Percentiles rank a stretch among this genome's conserved stretches.
Evolutionary conservation across 352 stramenopile species (phyloP).

Genomic region (Globisporangium apiculatum): DNA sequence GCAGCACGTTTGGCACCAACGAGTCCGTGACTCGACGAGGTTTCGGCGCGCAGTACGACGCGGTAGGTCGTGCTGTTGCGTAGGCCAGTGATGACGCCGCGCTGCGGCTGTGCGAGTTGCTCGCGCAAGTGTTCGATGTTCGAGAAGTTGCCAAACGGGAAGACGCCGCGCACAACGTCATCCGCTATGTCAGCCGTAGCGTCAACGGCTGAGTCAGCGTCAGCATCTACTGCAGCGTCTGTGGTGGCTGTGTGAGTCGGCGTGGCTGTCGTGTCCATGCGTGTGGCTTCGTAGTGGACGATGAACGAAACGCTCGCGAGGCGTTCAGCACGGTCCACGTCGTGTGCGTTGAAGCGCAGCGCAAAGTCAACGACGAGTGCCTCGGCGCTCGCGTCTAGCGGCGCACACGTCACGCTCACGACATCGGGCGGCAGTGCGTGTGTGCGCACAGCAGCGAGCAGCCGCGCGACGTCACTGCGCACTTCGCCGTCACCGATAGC

Average conservation of each 20-base stretch:
- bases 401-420: slow-evolving; percentile 1
- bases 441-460: slow-evolving; percentile 29
- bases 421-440: slow-evolving; percentile 50
- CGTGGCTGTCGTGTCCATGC: slow-evolving; percentile 1
- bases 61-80: slow-evolving; percentile 36
- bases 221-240: no score
- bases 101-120: slow-evolving; percentile 19
- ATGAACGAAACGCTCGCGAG: slow-evolving; percentile 39
- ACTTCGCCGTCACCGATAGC: slow-evolving; percentile 41
- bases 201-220: not conserved
- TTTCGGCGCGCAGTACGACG: slow-evolving; percentile 44
- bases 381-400: slow-evolving; percentile 27
- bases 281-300: slow-evolving; percentile 43
- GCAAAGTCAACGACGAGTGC: slow-evolving; percentile 33
- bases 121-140: slow-evolving; percentile 26
- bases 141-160: slow-evolving; percentile 31
- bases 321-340: slow-evolving; percentile 22
- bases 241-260: not conserved
- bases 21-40: slow-evolving; percentile 40
- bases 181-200: slow-evolving; percentile 3
- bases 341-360: slow-evolving; percentile 30
- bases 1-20: slow-evolving; percentile 21
- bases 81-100: slow-evolving; percentile 29
- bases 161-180: slow-evolving; percentile 13
- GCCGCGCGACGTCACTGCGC: slow-evolving; percentile 27